Conservation (phyloP, 768 basidiomycete species). For the Amanita fuliginea region DNA sequence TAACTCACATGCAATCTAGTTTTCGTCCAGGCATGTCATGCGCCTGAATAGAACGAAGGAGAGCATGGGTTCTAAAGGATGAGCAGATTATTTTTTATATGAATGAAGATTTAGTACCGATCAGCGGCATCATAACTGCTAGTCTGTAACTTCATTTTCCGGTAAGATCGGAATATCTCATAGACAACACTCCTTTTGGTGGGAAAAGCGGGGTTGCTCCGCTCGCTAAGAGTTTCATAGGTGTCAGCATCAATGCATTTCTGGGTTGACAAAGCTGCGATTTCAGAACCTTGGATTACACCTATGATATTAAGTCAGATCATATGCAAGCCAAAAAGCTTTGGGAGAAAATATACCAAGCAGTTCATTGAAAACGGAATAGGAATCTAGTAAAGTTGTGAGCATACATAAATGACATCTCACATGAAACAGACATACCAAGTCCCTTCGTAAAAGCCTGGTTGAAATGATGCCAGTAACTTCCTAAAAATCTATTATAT, state of each 20-base stretch:
- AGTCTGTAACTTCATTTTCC: conserved; percentile 27
- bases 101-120: conserved; percentile 23
- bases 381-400: conserved; percentile 32
- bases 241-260: conserved; percentile 30
- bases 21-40: conserved; percentile 26
- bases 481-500: conserved; percentile 32
- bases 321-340: background rate
- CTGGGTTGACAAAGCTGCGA: conserved; percentile 21
- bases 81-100: background rate
- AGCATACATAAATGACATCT: background rate
- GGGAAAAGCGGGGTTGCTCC: conserved; percentile 45
- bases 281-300: conserved; percentile 61
- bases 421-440: conserved; percentile 23
- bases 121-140: conserved; percentile 49
- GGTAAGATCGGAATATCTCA: conserved; percentile 41
- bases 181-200: conserved; percentile 37
- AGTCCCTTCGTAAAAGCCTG: conserved; percentile 39
- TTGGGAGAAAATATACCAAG: conserved; percentile 31
- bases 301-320: conserved; percentile 20
- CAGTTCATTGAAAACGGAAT: conserved; percentile 53
- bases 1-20: conserved; percentile 44
- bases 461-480: conserved; percentile 53
- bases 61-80: conserved; percentile 35
- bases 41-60: conserved; percentile 26
- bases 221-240: conserved; percentile 38